Conservation (phyloP, 192 early-diverging fungal species). For the Linnemannia zychae region DNA sequence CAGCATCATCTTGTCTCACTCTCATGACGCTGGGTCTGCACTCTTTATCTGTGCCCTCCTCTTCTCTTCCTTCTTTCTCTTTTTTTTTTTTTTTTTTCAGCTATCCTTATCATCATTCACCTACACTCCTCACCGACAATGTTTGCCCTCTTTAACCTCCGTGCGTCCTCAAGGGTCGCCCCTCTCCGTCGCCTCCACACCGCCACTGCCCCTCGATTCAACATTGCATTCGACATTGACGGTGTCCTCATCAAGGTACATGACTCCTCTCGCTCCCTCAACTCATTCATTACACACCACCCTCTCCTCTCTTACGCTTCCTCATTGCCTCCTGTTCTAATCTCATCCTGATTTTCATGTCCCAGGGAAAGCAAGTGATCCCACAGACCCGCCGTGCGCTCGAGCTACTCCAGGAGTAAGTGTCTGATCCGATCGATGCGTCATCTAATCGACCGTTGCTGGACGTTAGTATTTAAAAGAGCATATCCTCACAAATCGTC, state of each 20-base stretch:
- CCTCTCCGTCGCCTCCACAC: slow-evolving; percentile 19
- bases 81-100: not conserved
- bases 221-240: slow-evolving; percentile 81
- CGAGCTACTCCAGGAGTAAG: slow-evolving; percentile 73
- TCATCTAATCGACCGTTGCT: not conserved
- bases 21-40: not conserved
- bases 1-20: not conserved
- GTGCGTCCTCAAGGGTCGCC: not conserved
- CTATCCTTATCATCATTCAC: not conserved
- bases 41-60: not conserved
- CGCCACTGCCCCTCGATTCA: slow-evolving; percentile 33
- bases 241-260: slow-evolving; percentile 86
- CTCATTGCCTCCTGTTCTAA: not conserved
- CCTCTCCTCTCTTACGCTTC: not conserved
- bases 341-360: not conserved
- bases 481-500: not conserved
- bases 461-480: not conserved
- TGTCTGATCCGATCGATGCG: not conserved
- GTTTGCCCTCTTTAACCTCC: not conserved
- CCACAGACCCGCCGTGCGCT: slow-evolving; percentile 78
- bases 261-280: not conserved
- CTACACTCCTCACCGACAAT: not conserved
- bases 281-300: not conserved
- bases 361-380: slow-evolving; percentile 74
- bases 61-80: not conserved